Percentiles rank a stretch among this genome's conserved stretches.
Evolutionary conservation across 371 early-diverging fungal species (phyloP).

Genomic region (Haplosporangium sp.): DNA sequence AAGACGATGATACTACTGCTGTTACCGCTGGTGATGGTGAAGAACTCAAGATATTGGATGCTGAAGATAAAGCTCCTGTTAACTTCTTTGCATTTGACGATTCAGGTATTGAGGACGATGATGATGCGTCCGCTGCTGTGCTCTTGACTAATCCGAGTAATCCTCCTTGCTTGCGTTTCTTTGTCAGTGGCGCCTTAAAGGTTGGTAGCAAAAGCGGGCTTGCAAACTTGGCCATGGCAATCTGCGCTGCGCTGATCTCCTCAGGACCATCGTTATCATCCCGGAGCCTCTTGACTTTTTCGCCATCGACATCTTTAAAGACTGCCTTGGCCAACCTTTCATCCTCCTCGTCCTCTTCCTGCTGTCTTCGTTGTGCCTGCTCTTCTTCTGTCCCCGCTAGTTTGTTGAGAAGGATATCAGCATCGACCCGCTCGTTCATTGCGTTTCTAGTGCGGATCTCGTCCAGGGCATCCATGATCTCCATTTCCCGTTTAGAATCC

Average conservation of each 20-base stretch:
- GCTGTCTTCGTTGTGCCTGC: constrained; percentile 47
- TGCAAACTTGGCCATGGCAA: constrained; percentile 57
- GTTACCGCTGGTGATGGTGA: neutral
- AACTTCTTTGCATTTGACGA: neutral
- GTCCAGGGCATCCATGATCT: constrained; percentile 94
- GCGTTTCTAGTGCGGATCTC: constrained; percentile 94
- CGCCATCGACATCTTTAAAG: constrained; percentile 79
- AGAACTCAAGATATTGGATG: neutral
- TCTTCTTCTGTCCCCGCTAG: constrained; percentile 62
- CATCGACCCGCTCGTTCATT: constrained; percentile 78
- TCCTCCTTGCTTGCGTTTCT: constrained; percentile 54
- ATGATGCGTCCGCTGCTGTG: neutral
- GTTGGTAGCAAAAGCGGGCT: constrained; percentile 55
- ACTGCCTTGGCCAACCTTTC: constrained; percentile 71
- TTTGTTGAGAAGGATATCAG: constrained; percentile 68
- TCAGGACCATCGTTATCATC: constrained; percentile 58
- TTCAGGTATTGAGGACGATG: neutral
- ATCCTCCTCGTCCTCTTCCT: constrained; percentile 75
- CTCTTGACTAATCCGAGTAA: constrained; percentile 36
- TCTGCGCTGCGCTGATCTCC: constrained; percentile 60
- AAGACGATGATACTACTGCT: constrained; percentile 2
- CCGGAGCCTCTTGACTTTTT: constrained; percentile 71
- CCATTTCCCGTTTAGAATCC: constrained; percentile 96
- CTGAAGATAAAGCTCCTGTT: neutral
- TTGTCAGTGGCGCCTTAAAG: constrained; percentile 55